Base-by-base conservation (phyloP, 129 eudicot genomes). In the Flaveria brownii region DNA sequence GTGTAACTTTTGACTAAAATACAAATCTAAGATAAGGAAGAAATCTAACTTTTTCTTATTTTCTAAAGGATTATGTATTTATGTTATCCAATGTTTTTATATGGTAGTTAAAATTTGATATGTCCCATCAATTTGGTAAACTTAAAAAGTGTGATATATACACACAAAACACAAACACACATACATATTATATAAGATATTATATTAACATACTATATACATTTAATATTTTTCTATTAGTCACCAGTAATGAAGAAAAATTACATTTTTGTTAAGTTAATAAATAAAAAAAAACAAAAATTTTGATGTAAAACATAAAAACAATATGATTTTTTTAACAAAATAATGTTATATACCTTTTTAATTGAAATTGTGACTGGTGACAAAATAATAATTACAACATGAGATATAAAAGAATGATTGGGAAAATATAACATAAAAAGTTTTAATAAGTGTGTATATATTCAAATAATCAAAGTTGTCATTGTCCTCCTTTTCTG, bases 401-500 rank as follows among this genome's bases (percentile, higher is more conserved):
- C 74, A 52, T 43, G 30, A 41, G 47, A 11, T 13, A 61, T 4
- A 13, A 61, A 12, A 61, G 41, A 25, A 61, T 61, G 41, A 23
- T 25, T 61, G 67, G 12, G 42, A 5, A 61, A 59, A 2, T 9
- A 13, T 25, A 25, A 4, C 20, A n/a, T n/a, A 52, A 6, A 52
- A 15, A 15, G 9, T 6, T 76, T 16, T n/a, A 3, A 64, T 12
- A 23, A 22, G 22, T 50, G 16, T 20, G 25, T 26, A 43, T 20
- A 25, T 26, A 42, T 57, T 25, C 23, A 15, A 22, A 46, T 18
- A 73, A 68, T 78, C 14, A 80, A 73, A 67, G 18, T 74, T 50
- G 84, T 80, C 84, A 56, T 74, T 80, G 71, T 63, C 80, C 22
- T 79, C 67, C 82, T 63, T 70, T 73, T 59, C 84, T 73, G 72